A percentile compares a stretch with the other conserved stretches of the same genome.
phyloP scores from a whole-genome alignment of 1,284 basidiomycete genomes.

The Anthracocystis walkeri region DNA sequence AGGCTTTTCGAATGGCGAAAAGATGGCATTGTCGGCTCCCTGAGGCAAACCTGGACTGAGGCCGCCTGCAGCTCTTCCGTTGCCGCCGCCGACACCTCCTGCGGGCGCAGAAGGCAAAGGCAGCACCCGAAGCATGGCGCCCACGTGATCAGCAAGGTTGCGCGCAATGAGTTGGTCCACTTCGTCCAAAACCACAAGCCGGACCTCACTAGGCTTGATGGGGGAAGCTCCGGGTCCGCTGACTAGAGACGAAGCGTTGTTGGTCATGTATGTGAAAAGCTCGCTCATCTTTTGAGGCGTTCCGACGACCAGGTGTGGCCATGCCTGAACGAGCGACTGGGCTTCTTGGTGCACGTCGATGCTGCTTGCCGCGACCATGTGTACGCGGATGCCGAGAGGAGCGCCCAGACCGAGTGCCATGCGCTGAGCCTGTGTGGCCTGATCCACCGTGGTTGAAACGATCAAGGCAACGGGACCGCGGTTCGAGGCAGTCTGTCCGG shows the following conservation, averaged over 20 bases:
- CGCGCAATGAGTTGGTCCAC: conserved; percentile 97
- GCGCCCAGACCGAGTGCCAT: conserved; percentile 95
- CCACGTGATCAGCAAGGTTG: conserved; percentile 93
- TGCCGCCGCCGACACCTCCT: not conserved
- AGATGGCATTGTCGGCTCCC: conserved; percentile 18
- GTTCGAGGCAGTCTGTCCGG: conserved; percentile 33
- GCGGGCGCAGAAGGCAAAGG: conserved; percentile 75
- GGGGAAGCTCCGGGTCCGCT: conserved; percentile 19
- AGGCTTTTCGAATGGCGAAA: conserved; percentile 72
- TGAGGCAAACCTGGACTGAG: conserved; percentile 41
- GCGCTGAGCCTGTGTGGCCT: conserved; percentile 96
- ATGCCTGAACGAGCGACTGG: conserved; percentile 46
- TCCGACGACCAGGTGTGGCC: conserved; percentile 91
- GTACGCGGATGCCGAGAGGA: conserved; percentile 71
- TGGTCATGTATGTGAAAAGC: conserved; percentile 82
- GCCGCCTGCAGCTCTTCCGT: conserved; percentile 15
- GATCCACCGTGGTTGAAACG: conserved; percentile 96
- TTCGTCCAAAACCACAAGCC: conserved; percentile 93
- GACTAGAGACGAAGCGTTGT: conserved; percentile 64
- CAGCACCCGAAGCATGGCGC: conserved; percentile 88
- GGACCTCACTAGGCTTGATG: conserved; percentile 79
- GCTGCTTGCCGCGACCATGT: conserved; percentile 56
- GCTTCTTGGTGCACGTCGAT: conserved; percentile 57
- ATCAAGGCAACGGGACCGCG: conserved; percentile 75
- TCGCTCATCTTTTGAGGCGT: conserved; percentile 96